phyloP scores from a whole-genome alignment of 2,329 filamentous ascomycete species.

The Xylaria sp. region DNA sequence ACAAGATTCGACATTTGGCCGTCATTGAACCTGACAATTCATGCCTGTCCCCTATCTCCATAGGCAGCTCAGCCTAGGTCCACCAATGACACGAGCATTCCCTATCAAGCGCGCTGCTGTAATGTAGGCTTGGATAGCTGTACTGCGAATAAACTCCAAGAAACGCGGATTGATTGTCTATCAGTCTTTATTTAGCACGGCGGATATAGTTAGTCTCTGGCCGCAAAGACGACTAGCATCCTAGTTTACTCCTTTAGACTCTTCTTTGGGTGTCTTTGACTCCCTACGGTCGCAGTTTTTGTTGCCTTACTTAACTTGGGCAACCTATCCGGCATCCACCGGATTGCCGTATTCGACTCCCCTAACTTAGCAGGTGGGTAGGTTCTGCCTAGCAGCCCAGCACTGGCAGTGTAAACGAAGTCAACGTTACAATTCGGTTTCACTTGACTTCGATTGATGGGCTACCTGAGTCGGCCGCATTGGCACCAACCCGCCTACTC shows the following conservation, averaged over 20 bases:
- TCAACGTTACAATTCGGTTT: conserved; percentile 45
- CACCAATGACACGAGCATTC: background rate
- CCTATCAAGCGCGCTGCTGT: background rate
- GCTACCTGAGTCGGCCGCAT: conserved; percentile 3
- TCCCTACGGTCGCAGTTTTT: conserved; percentile 1
- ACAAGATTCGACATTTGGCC: background rate
- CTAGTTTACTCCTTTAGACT: background rate
- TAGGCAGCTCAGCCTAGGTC: background rate
- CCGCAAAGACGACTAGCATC: conserved; percentile 1
- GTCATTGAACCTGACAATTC: background rate
- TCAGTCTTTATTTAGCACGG: background rate
- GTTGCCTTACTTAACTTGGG: background rate
- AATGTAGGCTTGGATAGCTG: background rate
- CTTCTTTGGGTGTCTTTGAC: background rate
- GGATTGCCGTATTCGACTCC: conserved; percentile 21
- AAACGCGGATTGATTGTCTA: background rate
- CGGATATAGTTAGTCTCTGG: background rate
- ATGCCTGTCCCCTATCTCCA: background rate
- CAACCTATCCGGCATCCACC: conserved; percentile 20
- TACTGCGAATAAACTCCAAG: background rate
- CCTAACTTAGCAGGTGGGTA: background rate
- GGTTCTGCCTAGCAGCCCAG: conserved; percentile 13
- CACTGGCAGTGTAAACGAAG: conserved; percentile 36
- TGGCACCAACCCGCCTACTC: background rate
- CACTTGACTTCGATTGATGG: background rate